Evolutionary conservation across 768 basidiomycete genomes (phyloP).

Genomic region (Suillus weaverae): DNA sequence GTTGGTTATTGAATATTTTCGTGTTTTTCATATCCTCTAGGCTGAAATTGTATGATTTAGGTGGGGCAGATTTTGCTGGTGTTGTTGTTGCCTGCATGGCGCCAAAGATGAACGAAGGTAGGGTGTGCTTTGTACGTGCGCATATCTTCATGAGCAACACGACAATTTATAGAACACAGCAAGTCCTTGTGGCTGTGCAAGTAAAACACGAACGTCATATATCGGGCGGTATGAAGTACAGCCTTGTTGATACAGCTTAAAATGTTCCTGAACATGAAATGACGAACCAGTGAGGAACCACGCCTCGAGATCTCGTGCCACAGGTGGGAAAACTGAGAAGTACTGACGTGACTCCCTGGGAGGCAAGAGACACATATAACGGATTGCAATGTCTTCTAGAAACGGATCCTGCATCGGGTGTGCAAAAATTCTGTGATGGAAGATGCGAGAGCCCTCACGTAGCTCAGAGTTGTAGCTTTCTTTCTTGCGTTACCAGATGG

Average conservation of each 20-base stretch:
- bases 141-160: not conserved
- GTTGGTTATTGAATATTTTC: constrained; percentile 10
- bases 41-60: constrained; percentile 14
- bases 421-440: not conserved
- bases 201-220: not conserved
- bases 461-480: not conserved
- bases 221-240: not conserved
- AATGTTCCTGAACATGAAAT: not conserved
- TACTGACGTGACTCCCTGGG: not conserved
- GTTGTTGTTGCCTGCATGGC: constrained; percentile 10
- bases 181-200: not conserved
- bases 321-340: not conserved
- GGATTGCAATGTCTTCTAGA: not conserved
- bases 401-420: not conserved
- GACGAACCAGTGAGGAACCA: not conserved
- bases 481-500: not conserved
- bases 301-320: not conserved
- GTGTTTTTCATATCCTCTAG: constrained; percentile 14
- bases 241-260: not conserved
- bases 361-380: not conserved
- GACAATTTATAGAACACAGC: not conserved
- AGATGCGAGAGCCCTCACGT: not conserved
- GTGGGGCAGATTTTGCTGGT: not conserved
- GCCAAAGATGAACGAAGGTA: not conserved
- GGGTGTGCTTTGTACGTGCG: not conserved